Base-by-base conservation (phyloP, 2,329 filamentous ascomycete genomes). In the Seiridium unicorne region DNA sequence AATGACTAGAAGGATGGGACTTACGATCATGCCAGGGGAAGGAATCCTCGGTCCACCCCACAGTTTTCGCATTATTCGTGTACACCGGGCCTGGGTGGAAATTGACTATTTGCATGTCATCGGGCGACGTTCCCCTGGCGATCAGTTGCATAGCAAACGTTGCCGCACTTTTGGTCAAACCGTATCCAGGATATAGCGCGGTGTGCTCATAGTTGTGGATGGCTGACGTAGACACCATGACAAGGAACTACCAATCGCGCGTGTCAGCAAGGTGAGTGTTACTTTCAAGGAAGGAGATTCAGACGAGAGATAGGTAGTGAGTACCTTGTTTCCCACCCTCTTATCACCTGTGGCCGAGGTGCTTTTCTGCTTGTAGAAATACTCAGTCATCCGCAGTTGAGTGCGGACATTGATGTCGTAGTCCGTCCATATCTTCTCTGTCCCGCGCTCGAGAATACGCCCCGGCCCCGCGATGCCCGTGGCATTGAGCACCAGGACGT, bases 41-140 rank as follows among this genome's bases (percentile, higher is more conserved):
- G 0, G 48, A 26, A 5, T 70, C 65, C 32, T 67, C 62, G 1
- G 65, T 65, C 3, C 68, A 69, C 0, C 46, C 55, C 11, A 8
- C 44, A 26, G 8, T 44, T 46, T 62, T 59, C 0, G 69, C 70
- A 0, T 65, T 51, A 2, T 75, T 68, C 1, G 75, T 77, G 44
- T 68, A 72, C 1, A 79, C 67, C 3, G 69, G 55, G 0, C 77
- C 77, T 0, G 78, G 78, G 34, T 80, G 74, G 54, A 75, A 77
- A 44, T 66, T 76, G 10, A 79, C 40, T 10, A 79, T 60, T 47
- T 79, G 77, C 71, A 79, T 69, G 3, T 68, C 57, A 8, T 72
- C 69, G 0, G 70, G 59, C 1, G 68, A 55, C 0, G 68, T 66
- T 4, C 78, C 75, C n/a, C 71, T 64, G 4, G 77, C 76, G 7